Percentiles rank a stretch among this genome's conserved stretches.
Evolutionary conservation across 345 rosid genomes (phyloP).

Genomic region (Syzygium aqueum): DNA sequence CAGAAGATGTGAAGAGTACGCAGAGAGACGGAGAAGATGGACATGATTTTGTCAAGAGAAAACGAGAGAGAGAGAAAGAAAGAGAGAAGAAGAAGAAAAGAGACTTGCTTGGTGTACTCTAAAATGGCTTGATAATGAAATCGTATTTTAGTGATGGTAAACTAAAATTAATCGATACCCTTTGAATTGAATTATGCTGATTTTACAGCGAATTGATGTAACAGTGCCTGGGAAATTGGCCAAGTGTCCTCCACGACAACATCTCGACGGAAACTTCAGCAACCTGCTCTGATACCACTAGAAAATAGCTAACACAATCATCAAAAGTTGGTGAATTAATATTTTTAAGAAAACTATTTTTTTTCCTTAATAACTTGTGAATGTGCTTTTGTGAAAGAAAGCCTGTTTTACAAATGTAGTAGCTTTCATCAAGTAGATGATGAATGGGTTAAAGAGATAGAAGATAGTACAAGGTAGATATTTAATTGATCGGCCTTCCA

Average conservation of each 20-base stretch:
- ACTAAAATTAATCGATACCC: background rate
- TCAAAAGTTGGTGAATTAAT: background rate
- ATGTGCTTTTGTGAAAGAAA: background rate
- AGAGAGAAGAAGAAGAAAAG: background rate
- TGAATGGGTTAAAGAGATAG: background rate
- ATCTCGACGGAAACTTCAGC: background rate
- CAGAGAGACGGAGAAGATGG: slow-evolving; percentile 4
- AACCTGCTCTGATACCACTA: background rate
- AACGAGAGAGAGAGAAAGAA: background rate
- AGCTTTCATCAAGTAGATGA: background rate
- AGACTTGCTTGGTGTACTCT: background rate
- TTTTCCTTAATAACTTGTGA: background rate
- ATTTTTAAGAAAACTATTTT: background rate
- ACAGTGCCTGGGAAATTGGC: accelerated
- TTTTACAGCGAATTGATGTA: background rate
- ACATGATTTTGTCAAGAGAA: background rate
- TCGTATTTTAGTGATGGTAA: background rate
- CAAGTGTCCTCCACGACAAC: background rate
- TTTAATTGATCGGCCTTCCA: background rate
- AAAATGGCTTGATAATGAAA: background rate
- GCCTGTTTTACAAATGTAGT: background rate
- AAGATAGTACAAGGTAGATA: background rate
- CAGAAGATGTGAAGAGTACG: background rate
- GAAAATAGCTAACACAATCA: background rate
- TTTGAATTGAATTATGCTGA: background rate